phyloP scores from a whole-genome alignment of 352 stramenopile species.

The Globisporangium cylindrosporum region DNA sequence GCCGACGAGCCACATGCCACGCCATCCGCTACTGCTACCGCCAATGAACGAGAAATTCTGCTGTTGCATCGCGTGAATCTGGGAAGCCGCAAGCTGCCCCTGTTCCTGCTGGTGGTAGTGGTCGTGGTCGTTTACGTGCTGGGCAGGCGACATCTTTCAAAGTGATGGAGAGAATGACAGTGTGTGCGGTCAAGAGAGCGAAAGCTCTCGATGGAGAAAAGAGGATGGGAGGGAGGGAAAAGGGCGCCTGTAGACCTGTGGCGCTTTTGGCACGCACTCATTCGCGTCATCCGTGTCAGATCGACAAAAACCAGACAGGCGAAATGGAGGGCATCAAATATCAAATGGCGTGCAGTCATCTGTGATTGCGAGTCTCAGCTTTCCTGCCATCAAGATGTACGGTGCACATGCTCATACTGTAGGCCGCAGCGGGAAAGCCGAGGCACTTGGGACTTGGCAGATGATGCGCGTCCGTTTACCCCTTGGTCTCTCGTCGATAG shows the following conservation, averaged over 20 bases:
- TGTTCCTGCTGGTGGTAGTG: neutral
- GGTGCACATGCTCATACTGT: neutral
- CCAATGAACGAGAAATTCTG: slow-evolving; percentile 47
- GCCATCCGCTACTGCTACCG: slow-evolving; percentile 31
- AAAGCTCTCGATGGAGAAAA: neutral
- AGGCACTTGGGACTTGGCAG: too few species aligned
- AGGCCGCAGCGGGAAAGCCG: too few species aligned
- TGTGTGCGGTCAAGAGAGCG: neutral
- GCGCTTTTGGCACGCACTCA: neutral
- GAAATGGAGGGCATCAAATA: neutral
- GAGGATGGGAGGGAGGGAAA: neutral
- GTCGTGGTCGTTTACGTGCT: neutral
- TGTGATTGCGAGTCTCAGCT: neutral
- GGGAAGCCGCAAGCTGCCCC: neutral
- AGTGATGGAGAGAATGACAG: neutral
- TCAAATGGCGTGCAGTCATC: neutral
- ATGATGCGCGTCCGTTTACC: too few species aligned
- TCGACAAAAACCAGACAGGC: neutral
- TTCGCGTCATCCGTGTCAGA: neutral
- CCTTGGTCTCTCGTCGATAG: too few species aligned
- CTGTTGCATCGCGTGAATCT: neutral
- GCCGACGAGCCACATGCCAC: slow-evolving; percentile 60
- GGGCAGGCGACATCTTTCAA: neutral
- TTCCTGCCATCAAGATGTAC: neutral
- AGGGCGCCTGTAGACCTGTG: neutral